Evolutionary conservation across 371 early-diverging fungal genomes (phyloP).

Genomic region (Mucor saturninus): DNA sequence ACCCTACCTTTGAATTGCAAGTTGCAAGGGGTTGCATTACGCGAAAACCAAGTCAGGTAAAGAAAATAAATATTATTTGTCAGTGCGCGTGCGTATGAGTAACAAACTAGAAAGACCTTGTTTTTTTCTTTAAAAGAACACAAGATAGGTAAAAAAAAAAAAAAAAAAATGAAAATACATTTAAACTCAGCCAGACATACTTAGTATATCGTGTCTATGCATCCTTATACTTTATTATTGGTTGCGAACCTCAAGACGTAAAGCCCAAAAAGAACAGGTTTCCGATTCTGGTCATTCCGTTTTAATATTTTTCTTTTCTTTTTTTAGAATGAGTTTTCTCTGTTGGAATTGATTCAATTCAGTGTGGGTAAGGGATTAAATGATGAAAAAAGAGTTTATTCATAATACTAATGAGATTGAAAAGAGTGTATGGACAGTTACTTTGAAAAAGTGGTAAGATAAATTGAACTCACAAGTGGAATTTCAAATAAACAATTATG

Average conservation of each 20-base stretch:
- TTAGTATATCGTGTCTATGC: slow-evolving; percentile 47
- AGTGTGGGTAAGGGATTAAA: slow-evolving; percentile 44
- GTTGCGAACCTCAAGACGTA: slow-evolving; percentile 40
- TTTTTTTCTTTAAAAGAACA: slow-evolving; percentile 24
- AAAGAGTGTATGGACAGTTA: slow-evolving; percentile 46
- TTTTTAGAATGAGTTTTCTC: slow-evolving; percentile 51
- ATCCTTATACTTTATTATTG: slow-evolving; percentile 51
- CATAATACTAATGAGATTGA: background rate
- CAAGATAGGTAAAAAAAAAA: slow-evolving; percentile 32
- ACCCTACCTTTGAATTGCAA: slow-evolving; percentile 39
- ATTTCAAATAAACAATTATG: slow-evolving; percentile 10
- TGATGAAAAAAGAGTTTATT: background rate
- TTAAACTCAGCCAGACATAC: background rate
- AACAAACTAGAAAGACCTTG: slow-evolving; percentile 12
- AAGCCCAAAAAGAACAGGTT: background rate
- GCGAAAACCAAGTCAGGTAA: slow-evolving; percentile 38
- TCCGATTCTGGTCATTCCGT: background rate
- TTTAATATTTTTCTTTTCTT: background rate
- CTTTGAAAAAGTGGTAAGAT: slow-evolving; percentile 54
- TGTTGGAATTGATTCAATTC: slow-evolving; percentile 52
- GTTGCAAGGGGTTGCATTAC: slow-evolving; percentile 40
- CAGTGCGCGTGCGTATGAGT: background rate
- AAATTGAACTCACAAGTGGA: background rate
- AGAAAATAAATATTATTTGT: background rate
- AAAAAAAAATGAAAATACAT: background rate